Evolutionary conservation across 768 basidiomycete genomes (phyloP).

Genomic region (Suillus subalutaceus): DNA sequence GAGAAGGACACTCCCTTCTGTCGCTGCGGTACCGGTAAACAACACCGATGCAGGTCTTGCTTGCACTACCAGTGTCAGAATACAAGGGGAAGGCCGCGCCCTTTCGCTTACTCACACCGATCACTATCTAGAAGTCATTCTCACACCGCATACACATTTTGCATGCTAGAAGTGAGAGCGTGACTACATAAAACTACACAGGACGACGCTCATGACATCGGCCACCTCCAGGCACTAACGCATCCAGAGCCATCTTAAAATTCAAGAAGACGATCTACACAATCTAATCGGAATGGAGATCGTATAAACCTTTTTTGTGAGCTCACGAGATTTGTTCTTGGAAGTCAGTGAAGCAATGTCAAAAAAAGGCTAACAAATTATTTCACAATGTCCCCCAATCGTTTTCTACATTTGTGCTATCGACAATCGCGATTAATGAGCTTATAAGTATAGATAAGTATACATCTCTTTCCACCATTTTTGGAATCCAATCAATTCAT

Average conservation of each 20-base stretch:
- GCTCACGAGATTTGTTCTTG: no score
- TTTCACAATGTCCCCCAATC: not conserved
- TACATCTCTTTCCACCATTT: not conserved
- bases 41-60: not conserved
- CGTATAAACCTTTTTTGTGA: not conserved
- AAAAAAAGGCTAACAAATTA: not conserved
- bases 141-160: not conserved
- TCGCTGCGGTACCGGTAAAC: slow-evolving; percentile 2
- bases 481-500: not conserved
- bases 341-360: not conserved
- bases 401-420: not conserved
- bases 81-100: not conserved
- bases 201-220: no score
- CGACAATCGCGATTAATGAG: not conserved
- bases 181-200: not conserved
- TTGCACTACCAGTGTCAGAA: not conserved
- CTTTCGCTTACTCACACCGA: not conserved
- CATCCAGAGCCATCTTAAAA: not conserved
- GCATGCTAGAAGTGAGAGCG: not conserved
- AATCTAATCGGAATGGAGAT: not conserved
- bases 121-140: not conserved
- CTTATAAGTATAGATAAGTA: not conserved
- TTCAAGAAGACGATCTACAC: not conserved
- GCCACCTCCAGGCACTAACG: not conserved
- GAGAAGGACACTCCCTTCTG: not conserved